Base-by-base conservation (phyloP, 306 rosid species). In the Morella rubra region DNA sequence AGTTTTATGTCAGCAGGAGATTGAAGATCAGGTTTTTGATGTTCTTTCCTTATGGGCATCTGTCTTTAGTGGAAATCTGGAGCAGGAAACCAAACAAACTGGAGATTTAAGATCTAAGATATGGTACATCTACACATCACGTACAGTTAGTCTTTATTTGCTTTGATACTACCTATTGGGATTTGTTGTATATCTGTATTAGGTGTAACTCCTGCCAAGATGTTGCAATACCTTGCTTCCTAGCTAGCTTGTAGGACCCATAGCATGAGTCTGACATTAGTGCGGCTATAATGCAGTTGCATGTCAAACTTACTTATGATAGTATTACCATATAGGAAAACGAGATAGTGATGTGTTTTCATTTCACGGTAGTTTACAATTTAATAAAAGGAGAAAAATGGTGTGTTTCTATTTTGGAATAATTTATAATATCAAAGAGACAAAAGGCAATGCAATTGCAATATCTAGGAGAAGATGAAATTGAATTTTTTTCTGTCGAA, bases 21-120 rank as follows among this genome's bases (percentile, higher is more conserved):
- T 92, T 78, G 96, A 90, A 86, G 96, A 90, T 79, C 92, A 92
- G 81, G 93, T 87, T 71, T 95, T 95, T 83, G 97, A 95, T 84
- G 90, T 95, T 73, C 97, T 92, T 90, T 88, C 97, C 83, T 83
- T 95, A 55, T 92, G 97, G 97, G 93, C 91, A 73, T 77, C 87
- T 64, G 84, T 89, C 72, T 95, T 95, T 83, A 71, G 81, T 64
- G 93, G 87, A 76, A 91, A 86, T 80, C 90, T 90, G 27, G 92
- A 88, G 73, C 74, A 83, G 66, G 97, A 90, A 86, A 77, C 80
- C 52, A 75, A 71, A 55, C 84, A 85, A 78, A 81, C 85, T 84
- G 96, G 76, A 53, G 96, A 92, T 82, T 85, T 92, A 84, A 53
- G 73, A 74, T 86, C 92, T 70, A 90, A 81, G 83, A 86, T 95